Evolutionary conservation across 495 filamentous ascomycete species (phyloP).

Genomic region (Penicillium fimorum): DNA sequence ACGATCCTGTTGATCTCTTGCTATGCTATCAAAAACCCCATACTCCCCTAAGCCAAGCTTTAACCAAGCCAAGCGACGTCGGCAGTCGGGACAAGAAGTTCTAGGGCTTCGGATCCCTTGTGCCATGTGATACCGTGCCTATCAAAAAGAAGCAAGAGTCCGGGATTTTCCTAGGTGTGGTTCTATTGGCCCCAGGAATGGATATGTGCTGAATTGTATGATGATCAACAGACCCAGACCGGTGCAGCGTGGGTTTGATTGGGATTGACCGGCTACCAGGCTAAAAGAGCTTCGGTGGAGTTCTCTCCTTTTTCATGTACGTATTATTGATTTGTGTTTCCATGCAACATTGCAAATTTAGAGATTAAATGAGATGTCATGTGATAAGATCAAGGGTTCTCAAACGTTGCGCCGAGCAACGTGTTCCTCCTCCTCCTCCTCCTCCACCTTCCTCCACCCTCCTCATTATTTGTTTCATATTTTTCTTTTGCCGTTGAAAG

Average conservation of each 20-base stretch:
- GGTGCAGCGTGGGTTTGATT: constrained; percentile 20
- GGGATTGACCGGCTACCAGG: constrained; percentile 14
- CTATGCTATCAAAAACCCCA: neutral
- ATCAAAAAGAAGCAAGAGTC: neutral
- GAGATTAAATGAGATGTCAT: neutral
- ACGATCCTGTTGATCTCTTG: neutral
- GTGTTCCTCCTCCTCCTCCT: neutral
- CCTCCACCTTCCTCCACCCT: neutral
- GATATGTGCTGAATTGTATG: constrained; percentile 9
- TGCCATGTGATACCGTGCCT: neutral
- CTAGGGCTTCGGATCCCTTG: neutral
- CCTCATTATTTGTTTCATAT: neutral
- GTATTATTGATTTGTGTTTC: neutral
- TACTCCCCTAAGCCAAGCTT: constrained; percentile 4
- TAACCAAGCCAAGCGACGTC: constrained; percentile 2
- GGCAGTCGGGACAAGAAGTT: neutral
- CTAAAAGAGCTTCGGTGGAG: neutral
- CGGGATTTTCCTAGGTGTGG: neutral
- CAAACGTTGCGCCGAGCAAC: neutral
- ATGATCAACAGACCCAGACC: constrained; percentile 26
- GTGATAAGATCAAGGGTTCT: neutral
- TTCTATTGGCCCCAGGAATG: constrained; percentile 34
- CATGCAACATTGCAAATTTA: neutral
- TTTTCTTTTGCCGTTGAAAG: constrained; percentile 4
- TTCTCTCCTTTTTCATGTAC: neutral